Conservation (phyloP, 352 stramenopile genomes). For the Bremia lactucae region DNA sequence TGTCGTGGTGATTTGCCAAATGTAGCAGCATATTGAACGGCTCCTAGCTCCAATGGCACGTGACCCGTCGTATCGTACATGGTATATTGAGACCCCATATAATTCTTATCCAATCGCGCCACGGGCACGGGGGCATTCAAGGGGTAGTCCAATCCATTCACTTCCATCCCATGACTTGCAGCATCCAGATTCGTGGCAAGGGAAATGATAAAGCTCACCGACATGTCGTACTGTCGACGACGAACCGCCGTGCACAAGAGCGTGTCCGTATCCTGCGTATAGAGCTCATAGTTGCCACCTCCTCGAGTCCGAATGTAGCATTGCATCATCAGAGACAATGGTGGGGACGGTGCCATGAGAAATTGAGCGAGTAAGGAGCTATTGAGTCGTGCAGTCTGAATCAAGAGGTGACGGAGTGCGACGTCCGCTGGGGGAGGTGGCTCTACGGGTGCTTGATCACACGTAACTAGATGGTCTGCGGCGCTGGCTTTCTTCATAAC, state of each 20-base stretch:
- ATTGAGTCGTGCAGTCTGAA: slow-evolving; percentile 50
- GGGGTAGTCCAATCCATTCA: slow-evolving; percentile 6
- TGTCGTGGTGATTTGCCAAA: slow-evolving; percentile 81
- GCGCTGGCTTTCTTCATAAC: slow-evolving; percentile 69
- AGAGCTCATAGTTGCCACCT: slow-evolving; percentile 76
- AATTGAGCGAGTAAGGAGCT: slow-evolving; percentile 42
- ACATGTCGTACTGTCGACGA: slow-evolving; percentile 82
- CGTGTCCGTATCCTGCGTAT: slow-evolving; percentile 72
- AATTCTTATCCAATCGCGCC: slow-evolving; percentile 78
- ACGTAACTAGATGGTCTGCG: slow-evolving; percentile 46
- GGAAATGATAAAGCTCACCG: slow-evolving; percentile 70
- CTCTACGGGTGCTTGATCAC: slow-evolving; percentile 60
- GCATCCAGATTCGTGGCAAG: slow-evolving; percentile 42
- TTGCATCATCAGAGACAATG: slow-evolving; percentile 68
- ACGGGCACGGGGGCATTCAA: slow-evolving; percentile 34
- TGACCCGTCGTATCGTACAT: slow-evolving; percentile 65
- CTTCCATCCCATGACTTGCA: slow-evolving; percentile 10
- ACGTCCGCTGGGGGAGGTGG: slow-evolving; percentile 63
- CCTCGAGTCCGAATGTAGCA: slow-evolving; percentile 80
- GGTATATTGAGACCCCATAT: slow-evolving; percentile 83
- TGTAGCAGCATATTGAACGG: slow-evolving; percentile 77
- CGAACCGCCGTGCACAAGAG: slow-evolving; percentile 67
- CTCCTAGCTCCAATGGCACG: slow-evolving; percentile 46
- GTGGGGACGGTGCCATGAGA: slow-evolving; percentile 42
- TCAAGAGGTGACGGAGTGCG: slow-evolving; percentile 45